Evolutionary conservation across 257 asterid species (phyloP), one percentile per base, ranked within the genome.

Genomic region (Solanum ossicruentum): DNA sequence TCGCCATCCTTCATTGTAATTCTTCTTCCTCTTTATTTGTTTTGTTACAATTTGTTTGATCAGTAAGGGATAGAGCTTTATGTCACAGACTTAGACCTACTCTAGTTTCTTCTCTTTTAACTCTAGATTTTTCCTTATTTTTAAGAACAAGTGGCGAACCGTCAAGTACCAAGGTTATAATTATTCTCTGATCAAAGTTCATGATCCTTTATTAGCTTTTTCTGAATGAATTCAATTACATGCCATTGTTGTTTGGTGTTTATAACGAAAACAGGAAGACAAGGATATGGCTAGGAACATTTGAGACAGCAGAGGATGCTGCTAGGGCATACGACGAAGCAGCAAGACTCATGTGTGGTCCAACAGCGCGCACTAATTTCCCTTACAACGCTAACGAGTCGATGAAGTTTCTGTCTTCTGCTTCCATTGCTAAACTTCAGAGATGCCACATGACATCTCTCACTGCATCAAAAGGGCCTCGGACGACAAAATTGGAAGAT

Each of bases 271-370:
- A 78, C 86, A 94, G 98, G 87, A 94, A 94, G 87, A 93, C 94
- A 2, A 88, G 97, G 79, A 89, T 94, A 72, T 94, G 98, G 97
- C 84, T 94, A 41, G 98, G 98, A 16, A 94, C 98, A 36, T 94
- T 90, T 72, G 95, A 91, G 91, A 94, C 95, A 13, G 94, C 98
- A 61, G 97, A 94, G 84, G 96, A 89, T 57, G 98, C 98, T 5
- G 98, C 98, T 1, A 82, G 92, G 80, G 98, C 96, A 2, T 94
- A 94, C 10, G 98, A 94, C 60, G 98, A 92, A 88, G 98, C 98
- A 10, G 97, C 98, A 8, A 85, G 93, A 78, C 86, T 92, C 21
- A 90, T 94, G 93, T 91, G 97, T 23, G 98, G 95, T 3, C 90
- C 94, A 1, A 88, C 91, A 73, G 93, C 98, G 41, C 87, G 93